Evolutionary conservation across 306 rosid genomes (phyloP).

Genomic region (Lupinus albus): DNA sequence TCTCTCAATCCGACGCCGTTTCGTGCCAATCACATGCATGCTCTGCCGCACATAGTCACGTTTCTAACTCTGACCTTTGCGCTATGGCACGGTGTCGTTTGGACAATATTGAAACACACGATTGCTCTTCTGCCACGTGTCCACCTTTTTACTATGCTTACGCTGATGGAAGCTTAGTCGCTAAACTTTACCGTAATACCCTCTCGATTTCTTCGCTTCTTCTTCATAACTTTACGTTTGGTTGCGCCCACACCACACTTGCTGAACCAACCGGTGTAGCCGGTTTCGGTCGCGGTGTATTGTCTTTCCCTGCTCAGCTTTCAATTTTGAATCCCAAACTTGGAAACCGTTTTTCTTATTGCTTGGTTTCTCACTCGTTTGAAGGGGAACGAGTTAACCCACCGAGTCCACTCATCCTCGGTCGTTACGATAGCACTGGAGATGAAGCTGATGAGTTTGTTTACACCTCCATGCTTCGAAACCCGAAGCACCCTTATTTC

Average conservation of each 20-base stretch:
- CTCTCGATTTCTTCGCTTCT: constrained; percentile 55
- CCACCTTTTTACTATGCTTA: constrained; percentile 91
- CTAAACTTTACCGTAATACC: constrained; percentile 55
- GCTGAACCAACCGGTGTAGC: constrained; percentile 94
- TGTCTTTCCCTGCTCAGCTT: constrained; percentile 83
- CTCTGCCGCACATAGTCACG: constrained; percentile 65
- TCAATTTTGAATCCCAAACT: constrained; percentile 64
- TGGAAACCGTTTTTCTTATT: constrained; percentile 82
- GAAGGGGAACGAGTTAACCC: constrained; percentile 55
- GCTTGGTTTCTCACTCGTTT: constrained; percentile 86
- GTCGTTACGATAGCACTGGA: constrained; percentile 42
- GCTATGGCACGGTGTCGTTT: constrained; percentile 80
- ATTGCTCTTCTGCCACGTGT: constrained; percentile 64
- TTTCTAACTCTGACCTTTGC: constrained; percentile 66
- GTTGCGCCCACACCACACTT: constrained; percentile 82
- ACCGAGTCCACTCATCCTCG: constrained; percentile 89
- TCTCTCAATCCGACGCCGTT: constrained; percentile 37
- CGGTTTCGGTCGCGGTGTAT: constrained; percentile 80
- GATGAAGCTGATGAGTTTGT: constrained; percentile 45
- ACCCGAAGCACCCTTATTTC: constrained; percentile 83
- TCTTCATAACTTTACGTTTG: constrained; percentile 78
- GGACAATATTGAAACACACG: constrained; percentile 71
- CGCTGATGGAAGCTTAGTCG: constrained; percentile 84
- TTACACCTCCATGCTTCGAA: constrained; percentile 73
- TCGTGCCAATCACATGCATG: constrained; percentile 77